These are phyloP conservation scores for Backusella luteola DNA, from an alignment of 192 early-diverging fungal species.

Conservation along the genomic window DNA sequence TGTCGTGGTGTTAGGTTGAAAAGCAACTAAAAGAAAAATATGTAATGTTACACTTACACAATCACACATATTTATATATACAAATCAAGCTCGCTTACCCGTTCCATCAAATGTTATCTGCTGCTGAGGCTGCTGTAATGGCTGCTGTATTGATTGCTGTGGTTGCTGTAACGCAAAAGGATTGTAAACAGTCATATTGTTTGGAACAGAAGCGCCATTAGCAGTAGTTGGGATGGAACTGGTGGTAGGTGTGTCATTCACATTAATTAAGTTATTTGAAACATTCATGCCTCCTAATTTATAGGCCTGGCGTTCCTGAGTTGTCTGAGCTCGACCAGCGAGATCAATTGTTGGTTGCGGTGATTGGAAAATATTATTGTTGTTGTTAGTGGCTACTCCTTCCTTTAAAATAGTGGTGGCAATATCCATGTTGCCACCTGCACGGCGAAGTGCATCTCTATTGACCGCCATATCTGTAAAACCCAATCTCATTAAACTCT, in stretches of 20 bases:
- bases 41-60: constrained; percentile 1
- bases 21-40: constrained; percentile 1
- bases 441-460: constrained; percentile 63
- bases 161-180: neutral
- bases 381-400: neutral
- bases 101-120: constrained; percentile 5
- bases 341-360: constrained; percentile 19
- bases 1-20: neutral
- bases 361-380: constrained; percentile 32
- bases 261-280: constrained; percentile 5
- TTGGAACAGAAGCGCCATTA: neutral
- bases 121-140: constrained; percentile 11
- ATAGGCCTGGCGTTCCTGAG: constrained; percentile 1
- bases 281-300: constrained; percentile 8
- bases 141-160: constrained; percentile 14
- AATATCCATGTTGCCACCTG: constrained; percentile 74
- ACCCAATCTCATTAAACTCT: constrained; percentile 68
- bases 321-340: constrained; percentile 20
- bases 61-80: constrained; percentile 1
- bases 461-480: constrained; percentile 70
- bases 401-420: constrained; percentile 66
- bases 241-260: neutral
- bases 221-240: neutral
- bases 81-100: neutral
- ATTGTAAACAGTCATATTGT: neutral